phyloP scores from a whole-genome alignment of 2,329 filamentous ascomycete genomes.

The Immersiporthe knoxdaviesiana region DNA sequence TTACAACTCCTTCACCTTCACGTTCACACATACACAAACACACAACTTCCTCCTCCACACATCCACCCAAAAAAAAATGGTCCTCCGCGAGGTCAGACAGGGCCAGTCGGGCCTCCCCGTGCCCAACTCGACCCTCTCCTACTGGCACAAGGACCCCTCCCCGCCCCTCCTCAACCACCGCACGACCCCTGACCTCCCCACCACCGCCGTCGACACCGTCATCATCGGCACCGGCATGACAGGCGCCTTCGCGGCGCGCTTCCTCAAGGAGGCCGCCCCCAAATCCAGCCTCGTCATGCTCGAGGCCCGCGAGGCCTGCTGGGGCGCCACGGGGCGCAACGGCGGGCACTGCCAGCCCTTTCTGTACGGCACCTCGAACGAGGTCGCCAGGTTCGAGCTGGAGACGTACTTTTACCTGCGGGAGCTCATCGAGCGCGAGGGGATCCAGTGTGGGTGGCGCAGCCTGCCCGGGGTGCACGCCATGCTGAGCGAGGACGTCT shows the following conservation, averaged over 20 bases:
- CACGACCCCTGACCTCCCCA: slow-evolving; percentile 66
- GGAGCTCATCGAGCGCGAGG: slow-evolving; percentile 57
- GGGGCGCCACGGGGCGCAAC: slow-evolving; percentile 80
- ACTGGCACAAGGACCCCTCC: slow-evolving; percentile 75
- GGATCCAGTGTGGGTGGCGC: slow-evolving; percentile 72
- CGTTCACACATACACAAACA: neutral
- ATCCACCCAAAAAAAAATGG: slow-evolving; percentile 29
- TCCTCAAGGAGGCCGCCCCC: slow-evolving; percentile 53
- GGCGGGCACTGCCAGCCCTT: slow-evolving; percentile 77
- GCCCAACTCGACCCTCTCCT: slow-evolving; percentile 63
- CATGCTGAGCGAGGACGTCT: slow-evolving; percentile 60
- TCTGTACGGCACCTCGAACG: slow-evolving; percentile 62
- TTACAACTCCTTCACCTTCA: too few species aligned
- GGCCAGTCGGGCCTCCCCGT: slow-evolving; percentile 62
- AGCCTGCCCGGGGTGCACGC: slow-evolving; percentile 65
- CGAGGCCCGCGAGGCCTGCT: slow-evolving; percentile 79
- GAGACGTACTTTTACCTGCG: slow-evolving; percentile 66
- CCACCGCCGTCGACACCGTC: slow-evolving; percentile 63
- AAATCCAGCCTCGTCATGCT: slow-evolving; percentile 67
- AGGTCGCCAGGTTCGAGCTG: slow-evolving; percentile 73
- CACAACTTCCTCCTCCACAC: neutral
- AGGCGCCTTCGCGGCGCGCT: slow-evolving; percentile 71
- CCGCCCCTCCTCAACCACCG: slow-evolving; percentile 66
- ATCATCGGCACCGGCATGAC: slow-evolving; percentile 78
- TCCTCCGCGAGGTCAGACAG: slow-evolving; percentile 32